Conservation (phyloP, 352 stramenopile genomes). For the Phytopythium litorale region DNA sequence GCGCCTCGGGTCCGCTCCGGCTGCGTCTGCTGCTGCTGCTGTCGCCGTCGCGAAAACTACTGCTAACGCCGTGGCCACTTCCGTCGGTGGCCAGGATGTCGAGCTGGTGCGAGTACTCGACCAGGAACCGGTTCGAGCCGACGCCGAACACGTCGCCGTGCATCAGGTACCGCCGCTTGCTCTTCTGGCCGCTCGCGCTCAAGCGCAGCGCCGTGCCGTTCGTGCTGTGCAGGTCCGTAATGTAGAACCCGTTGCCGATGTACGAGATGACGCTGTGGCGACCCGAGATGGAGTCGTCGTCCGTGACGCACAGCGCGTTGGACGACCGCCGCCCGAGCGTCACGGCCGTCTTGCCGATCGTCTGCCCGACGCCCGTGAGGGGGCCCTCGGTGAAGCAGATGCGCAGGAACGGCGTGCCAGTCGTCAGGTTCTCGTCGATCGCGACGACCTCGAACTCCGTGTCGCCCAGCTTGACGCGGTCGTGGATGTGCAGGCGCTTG, state of each 20-base stretch:
- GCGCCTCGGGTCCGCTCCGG: slow-evolving; percentile 12
- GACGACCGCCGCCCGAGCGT: slow-evolving; percentile 67
- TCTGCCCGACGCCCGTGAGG: slow-evolving; percentile 64
- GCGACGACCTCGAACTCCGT: slow-evolving; percentile 78
- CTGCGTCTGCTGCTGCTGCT: slow-evolving; percentile 15
- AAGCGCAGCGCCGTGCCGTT: slow-evolving; percentile 78
- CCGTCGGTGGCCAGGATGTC: slow-evolving; percentile 17
- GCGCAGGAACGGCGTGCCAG: slow-evolving; percentile 66
- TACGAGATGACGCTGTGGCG: slow-evolving; percentile 70
- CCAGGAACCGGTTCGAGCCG: slow-evolving; percentile 79
- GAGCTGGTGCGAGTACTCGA: slow-evolving; percentile 77
- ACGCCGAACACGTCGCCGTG: slow-evolving; percentile 83
- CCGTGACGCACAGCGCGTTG: slow-evolving; percentile 79
- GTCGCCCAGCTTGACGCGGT: slow-evolving; percentile 76
- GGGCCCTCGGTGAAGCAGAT: slow-evolving; percentile 78
- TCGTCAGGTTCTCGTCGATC: slow-evolving; percentile 64
- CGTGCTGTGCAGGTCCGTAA: slow-evolving; percentile 79
- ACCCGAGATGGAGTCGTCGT: slow-evolving; percentile 79
- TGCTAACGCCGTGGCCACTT: slow-evolving; percentile 3
- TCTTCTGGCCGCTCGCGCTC: slow-evolving; percentile 59
- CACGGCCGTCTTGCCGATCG: slow-evolving; percentile 68
- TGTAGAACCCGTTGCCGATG: slow-evolving; percentile 77
- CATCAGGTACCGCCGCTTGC: slow-evolving; percentile 50
- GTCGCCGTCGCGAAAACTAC: neutral
- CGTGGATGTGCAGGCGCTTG: slow-evolving; percentile 63